Base-by-base conservation (phyloP, 805 yeast genomes). In the Candida fluviatilis region DNA sequence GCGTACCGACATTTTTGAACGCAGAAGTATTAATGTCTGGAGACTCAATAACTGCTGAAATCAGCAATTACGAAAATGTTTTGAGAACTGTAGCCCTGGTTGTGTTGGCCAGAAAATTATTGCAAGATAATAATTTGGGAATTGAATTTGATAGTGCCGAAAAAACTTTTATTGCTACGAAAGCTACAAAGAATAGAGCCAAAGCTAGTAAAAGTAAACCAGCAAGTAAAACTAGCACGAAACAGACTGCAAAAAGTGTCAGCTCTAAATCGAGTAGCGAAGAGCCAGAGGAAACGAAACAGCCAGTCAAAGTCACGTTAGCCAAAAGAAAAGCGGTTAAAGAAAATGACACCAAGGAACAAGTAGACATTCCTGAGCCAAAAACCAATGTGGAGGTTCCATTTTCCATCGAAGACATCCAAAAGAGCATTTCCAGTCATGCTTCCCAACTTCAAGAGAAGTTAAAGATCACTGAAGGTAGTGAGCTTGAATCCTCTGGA, bases 361-460 rank as follows among this genome's bases (percentile, higher is more conserved):
- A 31, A 23, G 23, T 14, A 14, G 29, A 31, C 14, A 34, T 36
- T 17, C 13, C 27, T 11, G 36, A 39, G 12, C 34, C 42, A 10
- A 13, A 16, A 4, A 24, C 29, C 15, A 36, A 38, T 16, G 40
- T 34, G 10, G 35, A 36, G 14, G 47, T 50, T 3, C 61, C 63
- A 4, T 38, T 48, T 5, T 54, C 69, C 0, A 48, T 64, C n/a
- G 63, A 58, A 26, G 71, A 65, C 25, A 66, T 67, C 31, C 66
- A 64, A 46, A 55, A 55, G 26, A 52, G 57, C 35, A 67, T 67
- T 21, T 42, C 55, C 6, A 58, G 49, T 26, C 72, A 67, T 39
- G 56, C 69, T 2, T 54, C 55, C 14, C 49, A 55, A 28, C 42
- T 62, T 23, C 50, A 54, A 13, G 39, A 45, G 14, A 37, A 41